Conservation (phyloP, 805 yeast genomes). For the Saccharomycopsis capsularis region DNA sequence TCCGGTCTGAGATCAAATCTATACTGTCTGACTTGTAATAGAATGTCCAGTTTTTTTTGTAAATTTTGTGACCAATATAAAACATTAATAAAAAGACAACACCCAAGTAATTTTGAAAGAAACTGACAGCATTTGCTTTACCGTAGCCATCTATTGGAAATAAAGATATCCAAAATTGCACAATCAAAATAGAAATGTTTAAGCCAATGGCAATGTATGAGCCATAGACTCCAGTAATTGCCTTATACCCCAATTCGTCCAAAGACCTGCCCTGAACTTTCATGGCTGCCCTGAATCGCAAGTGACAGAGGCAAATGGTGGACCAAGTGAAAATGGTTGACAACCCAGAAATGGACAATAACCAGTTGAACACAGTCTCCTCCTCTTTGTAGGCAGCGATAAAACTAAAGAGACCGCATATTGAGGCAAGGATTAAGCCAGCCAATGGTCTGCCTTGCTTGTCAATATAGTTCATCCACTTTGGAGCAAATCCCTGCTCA, state of each 20-base stretch:
- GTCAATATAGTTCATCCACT: constrained; percentile 44
- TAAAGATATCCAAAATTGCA: constrained; percentile 62
- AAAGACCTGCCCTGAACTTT: constrained; percentile 44
- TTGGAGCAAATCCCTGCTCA: constrained; percentile 64
- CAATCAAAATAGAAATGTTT: constrained; percentile 44
- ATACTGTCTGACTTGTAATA: constrained; percentile 34
- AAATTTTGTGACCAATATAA: constrained; percentile 47
- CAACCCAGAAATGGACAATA: constrained; percentile 54
- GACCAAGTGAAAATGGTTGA: constrained; percentile 60
- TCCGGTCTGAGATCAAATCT: constrained; percentile 42
- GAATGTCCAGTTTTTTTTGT: constrained; percentile 32
- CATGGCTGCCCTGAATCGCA: constrained; percentile 55
- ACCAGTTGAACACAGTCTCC: constrained; percentile 56
- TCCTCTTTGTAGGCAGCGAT: constrained; percentile 57
- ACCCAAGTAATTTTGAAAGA: constrained; percentile 52
- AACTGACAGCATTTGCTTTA: constrained; percentile 34
- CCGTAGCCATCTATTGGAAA: constrained; percentile 40
- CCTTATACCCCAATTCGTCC: constrained; percentile 45
- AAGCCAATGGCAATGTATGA: constrained; percentile 45
- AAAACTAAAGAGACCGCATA: constrained; percentile 57
- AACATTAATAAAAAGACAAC: constrained; percentile 35
- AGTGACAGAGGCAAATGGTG: constrained; percentile 47
- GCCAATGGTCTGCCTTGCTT: constrained; percentile 49
- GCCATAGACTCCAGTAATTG: constrained; percentile 48
- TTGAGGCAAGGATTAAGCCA: constrained; percentile 44